Base-by-base conservation (phyloP, 768 basidiomycete species). In the Trametes cubensis region DNA sequence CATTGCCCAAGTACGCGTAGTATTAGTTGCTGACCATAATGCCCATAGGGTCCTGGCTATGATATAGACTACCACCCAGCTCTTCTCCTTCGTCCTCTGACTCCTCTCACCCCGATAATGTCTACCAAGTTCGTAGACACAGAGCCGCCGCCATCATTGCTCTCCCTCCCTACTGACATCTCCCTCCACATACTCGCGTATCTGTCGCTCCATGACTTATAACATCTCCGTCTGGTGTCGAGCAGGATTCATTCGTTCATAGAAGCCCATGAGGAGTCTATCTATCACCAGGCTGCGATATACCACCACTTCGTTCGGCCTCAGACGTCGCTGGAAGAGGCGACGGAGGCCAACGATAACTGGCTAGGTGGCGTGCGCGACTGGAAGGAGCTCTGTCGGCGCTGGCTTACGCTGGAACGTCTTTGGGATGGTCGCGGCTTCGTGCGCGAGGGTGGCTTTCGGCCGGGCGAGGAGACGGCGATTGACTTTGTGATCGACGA, bases 51-150 rank as follows among this genome's bases (percentile, higher is more conserved):
- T 20, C 46, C 47, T 15, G 70, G 65, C 18, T 69, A 70, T 48
- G 69, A 70, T 44, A 67, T 69, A 0, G 62, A 65, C 60, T 73
- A 73, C 61, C 72, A 73, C 60, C 70, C 72, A 39, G 34, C 38
- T 53, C 51, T 39, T 23, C 38, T 20, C 4, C 51, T 38, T 23
- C 51, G 25, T 40, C 38, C 34, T 41, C 38, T 53, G 11, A 18
- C 21, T 21, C 51, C 38, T 53, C 38, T 40, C 38, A 53, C 21
- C 48, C 48, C 48, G n/a, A n/a, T n/a, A 28, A 49, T 53, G 51
- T 21, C 51, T 14, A 34, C 51, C 3, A n/a, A n/a, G n/a, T 15
- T 39, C 5, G 38, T 21, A 39, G 51, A 53, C 34, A 40, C 34
- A n/a, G 51, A 53, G 21, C 51, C 51, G 18, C 51, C 51, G 20